Evolutionary conservation across 352 stramenopile genomes (phyloP).

Genomic region (Peronospora farinosa): DNA sequence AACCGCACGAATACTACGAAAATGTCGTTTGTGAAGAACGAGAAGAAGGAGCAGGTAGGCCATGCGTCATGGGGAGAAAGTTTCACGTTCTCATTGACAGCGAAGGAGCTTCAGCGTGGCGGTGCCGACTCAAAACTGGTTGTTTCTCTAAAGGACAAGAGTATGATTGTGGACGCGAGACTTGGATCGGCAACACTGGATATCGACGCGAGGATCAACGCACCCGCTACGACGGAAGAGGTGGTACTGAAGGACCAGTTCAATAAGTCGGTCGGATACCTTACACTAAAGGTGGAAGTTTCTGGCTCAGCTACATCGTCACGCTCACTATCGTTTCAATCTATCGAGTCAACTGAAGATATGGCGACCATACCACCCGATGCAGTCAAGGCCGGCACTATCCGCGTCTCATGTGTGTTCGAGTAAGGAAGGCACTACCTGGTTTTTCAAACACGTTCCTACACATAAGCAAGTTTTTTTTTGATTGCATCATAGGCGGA

Average conservation of each 20-base stretch:
- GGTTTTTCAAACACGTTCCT: background rate
- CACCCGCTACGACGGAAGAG: slow-evolving; percentile 18
- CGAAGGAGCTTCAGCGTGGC: slow-evolving; percentile 44
- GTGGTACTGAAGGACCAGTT: slow-evolving; percentile 28
- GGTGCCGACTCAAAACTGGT: slow-evolving; percentile 29
- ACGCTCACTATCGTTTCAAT: slow-evolving; percentile 27
- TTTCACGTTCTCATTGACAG: slow-evolving; percentile 64
- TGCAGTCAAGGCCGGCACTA: slow-evolving; percentile 34
- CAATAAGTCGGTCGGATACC: slow-evolving; percentile 24
- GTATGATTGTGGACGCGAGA: slow-evolving; percentile 32
- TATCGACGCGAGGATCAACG: slow-evolving; percentile 26
- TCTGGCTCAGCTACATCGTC: slow-evolving; percentile 30
- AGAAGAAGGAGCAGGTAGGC: slow-evolving; percentile 42
- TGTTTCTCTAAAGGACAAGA: slow-evolving; percentile 39
- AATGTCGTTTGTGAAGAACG: slow-evolving; percentile 44
- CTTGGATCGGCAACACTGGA: slow-evolving; percentile 28
- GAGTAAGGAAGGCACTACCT: slow-evolving; percentile 16
- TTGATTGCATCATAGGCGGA: too few relatives aligned
- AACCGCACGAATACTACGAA: slow-evolving; percentile 67
- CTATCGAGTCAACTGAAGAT: slow-evolving; percentile 22
- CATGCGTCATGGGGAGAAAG: slow-evolving; percentile 69
- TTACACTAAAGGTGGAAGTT: slow-evolving; percentile 35
- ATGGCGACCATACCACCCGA: slow-evolving; percentile 23
- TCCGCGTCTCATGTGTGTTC: slow-evolving; percentile 41
- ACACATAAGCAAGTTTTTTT: too few relatives aligned